Conservation (phyloP, 2,329 filamentous ascomycete species). For the Fusarium drepaniforme region DNA sequence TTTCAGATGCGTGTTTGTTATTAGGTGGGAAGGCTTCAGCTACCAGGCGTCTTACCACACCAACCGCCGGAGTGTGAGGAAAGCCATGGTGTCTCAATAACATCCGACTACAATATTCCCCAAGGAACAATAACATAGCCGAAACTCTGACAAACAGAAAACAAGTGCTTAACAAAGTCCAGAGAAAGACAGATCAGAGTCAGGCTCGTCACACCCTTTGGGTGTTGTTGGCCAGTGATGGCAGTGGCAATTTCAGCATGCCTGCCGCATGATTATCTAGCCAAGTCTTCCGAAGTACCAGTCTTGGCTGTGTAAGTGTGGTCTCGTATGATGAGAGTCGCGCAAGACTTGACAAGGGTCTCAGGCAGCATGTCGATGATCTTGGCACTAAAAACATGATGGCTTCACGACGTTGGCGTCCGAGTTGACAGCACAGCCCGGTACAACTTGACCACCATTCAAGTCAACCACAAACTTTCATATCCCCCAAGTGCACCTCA, state of each 20-base stretch:
- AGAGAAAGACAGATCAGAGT: not conserved
- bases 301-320: constrained; percentile 6
- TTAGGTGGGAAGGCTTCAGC: not conserved
- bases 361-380: not conserved
- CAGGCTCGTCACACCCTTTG: not conserved
- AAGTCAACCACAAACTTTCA: not conserved
- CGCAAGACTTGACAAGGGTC: not conserved
- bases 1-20: not conserved
- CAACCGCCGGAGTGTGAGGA: not conserved
- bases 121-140: not conserved
- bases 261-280: not conserved
- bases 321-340: constrained; percentile 3
- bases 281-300: constrained; percentile 8
- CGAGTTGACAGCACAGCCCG: not conserved
- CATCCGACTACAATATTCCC: not conserved
- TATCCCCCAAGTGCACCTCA: not conserved
- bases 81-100: not conserved
- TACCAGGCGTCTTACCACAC: not conserved
- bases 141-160: not conserved
- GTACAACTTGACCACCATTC: not conserved
- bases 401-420: not conserved
- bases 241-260: constrained; percentile 6
- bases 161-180: not conserved
- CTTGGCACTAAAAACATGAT: not conserved
- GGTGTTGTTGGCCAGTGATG: not conserved